Evolutionary conservation across 2,329 filamentous ascomycete species (phyloP), one percentile per base, ranked within the genome.

Genomic region (Diaporthe citri): DNA sequence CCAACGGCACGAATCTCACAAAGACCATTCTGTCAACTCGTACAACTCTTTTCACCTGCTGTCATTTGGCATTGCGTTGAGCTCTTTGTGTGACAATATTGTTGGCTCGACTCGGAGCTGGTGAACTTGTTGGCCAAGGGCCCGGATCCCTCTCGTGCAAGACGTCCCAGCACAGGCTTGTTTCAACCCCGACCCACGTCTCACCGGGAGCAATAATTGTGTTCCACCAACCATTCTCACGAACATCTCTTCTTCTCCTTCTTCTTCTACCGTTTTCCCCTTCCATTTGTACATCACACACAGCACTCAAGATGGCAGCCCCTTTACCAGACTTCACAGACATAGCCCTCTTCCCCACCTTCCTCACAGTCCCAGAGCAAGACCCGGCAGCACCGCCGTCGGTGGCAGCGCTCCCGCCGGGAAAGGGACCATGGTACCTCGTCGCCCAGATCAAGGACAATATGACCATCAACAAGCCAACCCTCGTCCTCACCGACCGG

Each of bases 381-480:
- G 72, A 56, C 5, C 31, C 55, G 22, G 41, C 59, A 10, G 64
- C 64, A 22, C 57, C 71, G 34, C 28, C 69, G n/a, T 57, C 71
- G 17, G 28, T 57, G 4, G 52, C 69, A 7, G 55, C 70, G 28
- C 52, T 64, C 48, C 7, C 46, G 43, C 52, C 64, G 41, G 56
- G 64, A 13, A 51, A 28, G 34, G 52, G 20, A 76, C 31, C 72
- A 77, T 83, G 83, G 81, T 84, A 83, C 77, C 83, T 88, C 51
- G 81, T 88, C 17, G 86, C 84, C 52, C 84, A 87, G 73, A 81
- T 88, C 73, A 85, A 85, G 75, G 83, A 88, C 76, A 83, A 88
- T 80, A 86, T 85, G 80, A 86, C 87, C 55, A 87, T 89, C 77
- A 88, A 83, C 28, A 85, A 88, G 76, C 87, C 87, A 8, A 89